Evolutionary conservation across 139 green algal species (phyloP).

Genomic region (Volvox reticuliferus): DNA sequence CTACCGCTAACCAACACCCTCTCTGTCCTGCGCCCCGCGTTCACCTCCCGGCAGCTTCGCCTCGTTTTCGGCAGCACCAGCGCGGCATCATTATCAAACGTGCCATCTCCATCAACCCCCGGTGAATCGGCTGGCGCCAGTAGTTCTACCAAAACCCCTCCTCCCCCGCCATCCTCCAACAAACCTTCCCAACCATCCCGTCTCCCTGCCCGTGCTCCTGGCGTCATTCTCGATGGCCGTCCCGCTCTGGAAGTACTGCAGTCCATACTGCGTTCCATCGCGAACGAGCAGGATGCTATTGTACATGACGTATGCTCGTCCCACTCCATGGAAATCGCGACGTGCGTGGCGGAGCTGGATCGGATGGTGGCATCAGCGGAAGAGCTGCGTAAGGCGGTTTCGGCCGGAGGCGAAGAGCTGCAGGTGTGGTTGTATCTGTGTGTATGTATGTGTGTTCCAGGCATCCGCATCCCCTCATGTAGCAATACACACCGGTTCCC

Average conservation of each 20-base stretch:
- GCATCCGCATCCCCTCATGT: too few relatives aligned
- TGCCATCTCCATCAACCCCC: neutral
- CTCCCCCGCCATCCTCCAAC: neutral
- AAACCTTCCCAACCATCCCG: neutral
- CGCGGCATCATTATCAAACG: neutral
- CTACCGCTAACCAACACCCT: too few relatives aligned
- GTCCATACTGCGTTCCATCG: slow-evolving; percentile 56
- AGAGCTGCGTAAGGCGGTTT: slow-evolving; percentile 56
- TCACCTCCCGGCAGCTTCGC: neutral
- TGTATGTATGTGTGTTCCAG: too few relatives aligned
- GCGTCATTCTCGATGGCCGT: slow-evolving; percentile 29
- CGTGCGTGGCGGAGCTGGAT: slow-evolving; percentile 69
- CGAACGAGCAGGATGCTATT: slow-evolving; percentile 60
- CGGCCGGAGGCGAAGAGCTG: slow-evolving; percentile 52
- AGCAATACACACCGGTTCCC: too few relatives aligned
- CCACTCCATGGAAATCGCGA: slow-evolving; percentile 73
- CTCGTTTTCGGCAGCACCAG: slow-evolving; percentile 19
- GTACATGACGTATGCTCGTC: slow-evolving; percentile 67
- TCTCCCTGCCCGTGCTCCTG: too few relatives aligned
- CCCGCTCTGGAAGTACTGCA: slow-evolving; percentile 50
- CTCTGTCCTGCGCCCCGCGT: too few relatives aligned
- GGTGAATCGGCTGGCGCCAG: neutral
- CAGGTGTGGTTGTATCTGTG: slow-evolving; percentile 26
- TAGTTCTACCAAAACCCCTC: neutral
- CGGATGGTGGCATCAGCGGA: slow-evolving; percentile 49